phyloP scores from a whole-genome alignment of 495 filamentous ascomycete species.

The Podospora comata region DNA sequence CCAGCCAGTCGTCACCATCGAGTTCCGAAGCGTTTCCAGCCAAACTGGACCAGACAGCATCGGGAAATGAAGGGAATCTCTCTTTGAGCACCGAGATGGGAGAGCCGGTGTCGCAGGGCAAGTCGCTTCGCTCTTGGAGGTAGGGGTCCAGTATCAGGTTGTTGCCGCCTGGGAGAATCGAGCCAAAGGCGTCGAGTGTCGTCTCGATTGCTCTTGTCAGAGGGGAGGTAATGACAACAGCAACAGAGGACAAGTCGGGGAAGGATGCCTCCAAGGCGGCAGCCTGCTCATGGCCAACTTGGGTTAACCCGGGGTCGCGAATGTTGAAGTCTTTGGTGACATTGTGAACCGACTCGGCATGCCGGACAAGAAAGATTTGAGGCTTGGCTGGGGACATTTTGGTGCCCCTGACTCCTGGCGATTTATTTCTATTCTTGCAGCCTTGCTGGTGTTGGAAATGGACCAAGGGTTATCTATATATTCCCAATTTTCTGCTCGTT shows the following conservation, averaged over 20 bases:
- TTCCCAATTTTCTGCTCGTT: not conserved
- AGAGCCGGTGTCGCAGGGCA: slow-evolving; percentile 41
- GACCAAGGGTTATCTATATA: not conserved
- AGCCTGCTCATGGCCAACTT: slow-evolving; percentile 22
- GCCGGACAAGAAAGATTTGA: slow-evolving; percentile 30
- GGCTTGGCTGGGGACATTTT: not conserved
- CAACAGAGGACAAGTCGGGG: slow-evolving; percentile 15
- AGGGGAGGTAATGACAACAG: slow-evolving; percentile 27
- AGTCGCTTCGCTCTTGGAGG: slow-evolving; percentile 38
- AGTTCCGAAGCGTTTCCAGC: slow-evolving; percentile 5
- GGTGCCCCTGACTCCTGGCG: not conserved
- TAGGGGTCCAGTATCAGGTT: slow-evolving; percentile 26
- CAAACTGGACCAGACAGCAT: not conserved
- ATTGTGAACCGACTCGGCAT: slow-evolving; percentile 35
- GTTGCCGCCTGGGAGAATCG: slow-evolving; percentile 4
- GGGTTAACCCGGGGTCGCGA: slow-evolving; percentile 29
- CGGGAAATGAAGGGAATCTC: slow-evolving; percentile 11
- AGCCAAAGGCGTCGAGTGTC: slow-evolving; percentile 19
- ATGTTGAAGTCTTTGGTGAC: slow-evolving; percentile 31
- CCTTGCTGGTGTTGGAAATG: not conserved
- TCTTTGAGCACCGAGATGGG: slow-evolving; percentile 20
- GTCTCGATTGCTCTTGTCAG: slow-evolving; percentile 29
- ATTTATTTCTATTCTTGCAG: not conserved
- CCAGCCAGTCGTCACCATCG: slow-evolving; percentile 17
- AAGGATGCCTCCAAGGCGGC: slow-evolving; percentile 16